These are phyloP conservation scores for Colletotrichum cuscutae DNA, from an alignment of 2,329 filamentous ascomycete species.

Conservation along the genomic window DNA sequence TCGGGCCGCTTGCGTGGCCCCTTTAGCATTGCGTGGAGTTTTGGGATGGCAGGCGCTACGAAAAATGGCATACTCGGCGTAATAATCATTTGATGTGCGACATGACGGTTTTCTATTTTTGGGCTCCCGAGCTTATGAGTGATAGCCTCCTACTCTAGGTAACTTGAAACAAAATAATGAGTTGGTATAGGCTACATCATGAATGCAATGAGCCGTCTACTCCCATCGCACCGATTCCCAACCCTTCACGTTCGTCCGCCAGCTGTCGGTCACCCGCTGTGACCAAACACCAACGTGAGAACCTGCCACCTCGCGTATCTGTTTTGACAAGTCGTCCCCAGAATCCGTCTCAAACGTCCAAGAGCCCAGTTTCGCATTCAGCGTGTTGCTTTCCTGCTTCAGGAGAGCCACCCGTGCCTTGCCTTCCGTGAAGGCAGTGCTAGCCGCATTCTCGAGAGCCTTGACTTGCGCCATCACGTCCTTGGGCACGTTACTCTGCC, in stretches of 20 bases:
- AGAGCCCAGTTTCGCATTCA: slow-evolving; percentile 40
- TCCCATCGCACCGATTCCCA: slow-evolving; percentile 41
- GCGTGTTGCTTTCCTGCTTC: slow-evolving; percentile 42
- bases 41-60: not conserved
- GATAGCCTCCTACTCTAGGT: not conserved
- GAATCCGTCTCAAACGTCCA: slow-evolving; percentile 40
- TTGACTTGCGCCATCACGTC: slow-evolving; percentile 49
- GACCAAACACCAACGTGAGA: slow-evolving; percentile 31
- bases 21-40: not conserved
- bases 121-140: not conserved
- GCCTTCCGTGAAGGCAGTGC: slow-evolving; percentile 45
- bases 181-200: not conserved
- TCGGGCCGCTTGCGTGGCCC: not conserved
- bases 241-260: slow-evolving; percentile 39
- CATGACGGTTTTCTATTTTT: slow-evolving; percentile 18
- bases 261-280: slow-evolving; percentile 38
- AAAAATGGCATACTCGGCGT: slow-evolving; percentile 15
- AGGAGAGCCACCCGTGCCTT: slow-evolving; percentile 42
- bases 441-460: slow-evolving; percentile 43
- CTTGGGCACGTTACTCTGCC: slow-evolving; percentile 50
- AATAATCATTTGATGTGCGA: not conserved
- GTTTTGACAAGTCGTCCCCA: slow-evolving; percentile 22
- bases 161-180: not conserved
- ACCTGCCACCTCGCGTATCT: slow-evolving; percentile 23
- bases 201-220: slow-evolving; percentile 17